Evolutionary conservation across 139 green algal genomes (phyloP).

Genomic region (Micromonas commoda): DNA sequence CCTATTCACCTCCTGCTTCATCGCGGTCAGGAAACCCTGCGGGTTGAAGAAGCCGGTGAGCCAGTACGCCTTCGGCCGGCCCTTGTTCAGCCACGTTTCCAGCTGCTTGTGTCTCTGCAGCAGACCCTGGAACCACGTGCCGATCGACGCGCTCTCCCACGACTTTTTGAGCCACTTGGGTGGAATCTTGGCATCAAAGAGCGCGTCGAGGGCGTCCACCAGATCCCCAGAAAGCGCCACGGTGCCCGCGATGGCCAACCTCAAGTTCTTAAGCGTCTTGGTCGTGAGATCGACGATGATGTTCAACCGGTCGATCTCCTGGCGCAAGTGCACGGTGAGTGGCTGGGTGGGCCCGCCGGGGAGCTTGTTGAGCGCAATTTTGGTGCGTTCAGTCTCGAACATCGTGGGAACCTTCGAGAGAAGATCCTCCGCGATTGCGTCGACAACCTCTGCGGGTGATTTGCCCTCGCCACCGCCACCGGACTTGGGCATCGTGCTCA

Average conservation of each 20-base stretch:
- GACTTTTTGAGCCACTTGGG: constrained; percentile 66
- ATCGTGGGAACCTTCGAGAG: constrained; percentile 71
- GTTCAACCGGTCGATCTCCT: constrained; percentile 82
- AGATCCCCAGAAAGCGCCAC: constrained; percentile 73
- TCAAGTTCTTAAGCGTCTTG: no score
- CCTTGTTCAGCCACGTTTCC: constrained; percentile 77
- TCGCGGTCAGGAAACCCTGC: constrained; percentile 48
- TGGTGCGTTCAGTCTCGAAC: constrained; percentile 80
- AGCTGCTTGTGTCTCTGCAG: constrained; percentile 88
- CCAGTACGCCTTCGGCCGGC: constrained; percentile 83
- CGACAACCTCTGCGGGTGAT: constrained; percentile 78
- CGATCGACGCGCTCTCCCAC: constrained; percentile 69
- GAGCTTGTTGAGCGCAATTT: constrained; percentile 78
- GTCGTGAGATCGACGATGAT: no score
- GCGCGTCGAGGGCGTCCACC: constrained; percentile 70
- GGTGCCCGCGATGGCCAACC: constrained; percentile 80
- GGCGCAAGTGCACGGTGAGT: constrained; percentile 84
- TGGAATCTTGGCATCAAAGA: constrained; percentile 83
- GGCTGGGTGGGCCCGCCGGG: constrained; percentile 65
- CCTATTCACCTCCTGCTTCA: constrained; percentile 49
- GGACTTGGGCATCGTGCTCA: constrained; percentile 83
- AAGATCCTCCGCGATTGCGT: constrained; percentile 82
- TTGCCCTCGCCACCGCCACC: constrained; percentile 51
- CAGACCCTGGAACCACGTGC: constrained; percentile 82
- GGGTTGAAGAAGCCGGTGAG: constrained; percentile 95